Evolutionary conservation across 1,284 basidiomycete genomes (phyloP).

Genomic region (Porogramme epimiltina): DNA sequence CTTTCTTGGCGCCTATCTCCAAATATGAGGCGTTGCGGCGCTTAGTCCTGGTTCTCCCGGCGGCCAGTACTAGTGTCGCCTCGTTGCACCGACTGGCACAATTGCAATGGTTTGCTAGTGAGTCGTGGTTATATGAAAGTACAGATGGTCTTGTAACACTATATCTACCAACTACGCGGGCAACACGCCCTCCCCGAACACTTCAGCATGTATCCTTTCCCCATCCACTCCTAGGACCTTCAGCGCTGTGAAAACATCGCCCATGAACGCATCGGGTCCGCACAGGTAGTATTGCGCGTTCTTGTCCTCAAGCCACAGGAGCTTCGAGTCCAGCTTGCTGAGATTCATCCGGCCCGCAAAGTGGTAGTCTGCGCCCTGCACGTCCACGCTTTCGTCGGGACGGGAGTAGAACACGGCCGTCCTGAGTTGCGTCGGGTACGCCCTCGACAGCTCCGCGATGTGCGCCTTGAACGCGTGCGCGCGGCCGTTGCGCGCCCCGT

Average conservation of each 20-base stretch:
- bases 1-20: no score
- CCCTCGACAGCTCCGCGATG: conserved; percentile 10
- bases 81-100: no score
- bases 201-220: conserved; percentile 23
- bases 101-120: no score
- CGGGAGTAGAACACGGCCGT: conserved; percentile 23
- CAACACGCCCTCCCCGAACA: no score
- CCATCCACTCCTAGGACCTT: conserved; percentile 21
- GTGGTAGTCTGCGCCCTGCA: conserved; percentile 21
- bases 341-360: conserved; percentile 22
- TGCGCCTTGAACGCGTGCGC: conserved; percentile 25
- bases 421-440: conserved; percentile 15
- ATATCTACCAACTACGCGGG: no score
- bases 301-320: conserved; percentile 19
- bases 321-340: conserved; percentile 9
- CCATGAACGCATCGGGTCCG: conserved; percentile 29
- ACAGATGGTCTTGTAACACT: no score
- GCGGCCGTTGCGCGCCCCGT: conserved; percentile 23
- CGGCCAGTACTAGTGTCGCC: no score
- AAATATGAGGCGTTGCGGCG: no score
- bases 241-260: conserved; percentile 17
- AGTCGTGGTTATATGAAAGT: no score
- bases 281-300: conserved; percentile 28
- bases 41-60: no score
- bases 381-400: conserved; percentile 12